Base-by-base conservation (phyloP, 306 rosid genomes). In the Coriaria nepalensis region DNA sequence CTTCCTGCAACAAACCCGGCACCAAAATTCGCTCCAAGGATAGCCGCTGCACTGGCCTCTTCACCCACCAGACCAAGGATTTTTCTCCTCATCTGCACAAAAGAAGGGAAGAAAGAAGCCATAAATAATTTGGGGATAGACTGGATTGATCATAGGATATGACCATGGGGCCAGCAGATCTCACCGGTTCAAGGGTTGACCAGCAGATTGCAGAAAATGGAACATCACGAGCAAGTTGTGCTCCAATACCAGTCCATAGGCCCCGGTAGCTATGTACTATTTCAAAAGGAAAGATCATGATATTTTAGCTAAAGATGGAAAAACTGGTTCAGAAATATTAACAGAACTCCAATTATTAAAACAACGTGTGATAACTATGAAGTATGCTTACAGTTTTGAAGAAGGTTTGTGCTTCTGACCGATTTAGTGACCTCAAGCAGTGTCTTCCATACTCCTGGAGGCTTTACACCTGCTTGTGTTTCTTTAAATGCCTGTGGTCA, bases 231-330 rank as follows among this genome's bases (percentile, higher is more conserved):
- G 81, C 66, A 58, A 90, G 84, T 63, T 85, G 95, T 35, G 95
- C 95, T 37, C 98, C 98, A n/a, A 90, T 87, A 63, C 98, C 98
- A 47, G 95, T 81, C 98, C 98, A 90, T 78, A 79, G 79, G 57
- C 66, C 33, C 9, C 92, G 85, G 52, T 69, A 90, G 59, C 53
- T 67, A 62, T 72, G 79, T 4, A 90, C 95, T 81, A 72, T 20
- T 62, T 49, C 37, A 33, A 53, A 47, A 49, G 51, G 10, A 49
- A 52, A 13, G 48, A 47, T 4, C 10, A 9, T 11, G 59, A 60
- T 60, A 15, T 14, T 52, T 47, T 40, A 39, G 37, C 67, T 54
- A 59, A 51, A 58, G 37, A 35, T 44, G 9, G 51, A 56, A 44
- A 40, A 9, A 45, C 8, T 35, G 34, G 33, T 5, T 38, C 7